These are phyloP conservation scores for Xylaria acuta DNA, from an alignment of 495 filamentous ascomycete genomes.

Conservation along the genomic window DNA sequence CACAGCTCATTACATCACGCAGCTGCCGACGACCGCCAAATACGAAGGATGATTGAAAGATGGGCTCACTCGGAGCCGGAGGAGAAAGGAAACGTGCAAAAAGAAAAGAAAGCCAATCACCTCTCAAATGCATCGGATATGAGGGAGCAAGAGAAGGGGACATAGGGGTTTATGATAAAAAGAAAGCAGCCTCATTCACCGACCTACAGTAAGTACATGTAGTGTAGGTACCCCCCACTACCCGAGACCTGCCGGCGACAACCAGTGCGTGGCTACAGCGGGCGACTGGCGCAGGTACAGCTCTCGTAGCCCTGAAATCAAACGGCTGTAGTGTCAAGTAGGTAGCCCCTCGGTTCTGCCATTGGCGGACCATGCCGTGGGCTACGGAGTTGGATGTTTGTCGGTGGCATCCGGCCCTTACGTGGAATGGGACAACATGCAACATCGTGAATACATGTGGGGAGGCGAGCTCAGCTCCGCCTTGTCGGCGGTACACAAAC, in stretches of 20 bases:
- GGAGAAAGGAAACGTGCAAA: background rate
- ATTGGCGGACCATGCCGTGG: constrained; percentile 11
- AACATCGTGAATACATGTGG: background rate
- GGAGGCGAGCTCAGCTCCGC: constrained; percentile 7
- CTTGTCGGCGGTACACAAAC: background rate
- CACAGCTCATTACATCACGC: constrained; percentile 13
- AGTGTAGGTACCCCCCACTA: constrained; percentile 6
- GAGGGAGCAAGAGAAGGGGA: background rate
- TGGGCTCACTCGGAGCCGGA: background rate
- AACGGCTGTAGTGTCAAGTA: constrained; percentile 4
- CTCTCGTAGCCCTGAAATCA: background rate
- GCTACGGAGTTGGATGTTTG: background rate
- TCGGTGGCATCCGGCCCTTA: background rate
- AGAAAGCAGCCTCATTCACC: constrained; percentile 15
- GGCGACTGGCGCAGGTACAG: constrained; percentile 17
- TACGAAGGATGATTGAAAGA: background rate
- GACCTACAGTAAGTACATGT: background rate
- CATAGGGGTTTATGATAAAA: constrained; percentile 14
- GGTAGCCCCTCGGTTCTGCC: constrained; percentile 3
- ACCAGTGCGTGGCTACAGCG: constrained; percentile 1
- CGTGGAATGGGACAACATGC: constrained; percentile 15
- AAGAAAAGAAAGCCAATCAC: constrained; percentile 14
- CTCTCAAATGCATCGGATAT: constrained; percentile 4
- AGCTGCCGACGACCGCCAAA: background rate
- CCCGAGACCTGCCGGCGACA: constrained; percentile 11